Evolutionary conservation across 768 basidiomycete species (phyloP).

Genomic region (Cystobasidium tubakii): DNA sequence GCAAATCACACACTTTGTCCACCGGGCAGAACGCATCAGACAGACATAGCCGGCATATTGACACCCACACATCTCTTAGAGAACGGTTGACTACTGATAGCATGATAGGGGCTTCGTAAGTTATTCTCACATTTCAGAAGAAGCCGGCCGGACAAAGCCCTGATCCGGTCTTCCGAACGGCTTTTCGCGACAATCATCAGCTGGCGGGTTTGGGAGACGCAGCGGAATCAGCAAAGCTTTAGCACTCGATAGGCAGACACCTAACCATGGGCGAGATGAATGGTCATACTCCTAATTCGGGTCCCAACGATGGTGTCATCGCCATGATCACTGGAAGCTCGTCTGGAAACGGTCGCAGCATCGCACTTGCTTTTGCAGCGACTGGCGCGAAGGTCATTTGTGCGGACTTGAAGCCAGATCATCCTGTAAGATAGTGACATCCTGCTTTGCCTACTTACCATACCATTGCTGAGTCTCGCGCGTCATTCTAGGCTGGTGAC

Average conservation of each 20-base stretch:
- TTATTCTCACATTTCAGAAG: too few relatives aligned
- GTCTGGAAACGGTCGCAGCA: conserved; percentile 5
- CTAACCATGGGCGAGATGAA: neutral
- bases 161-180: neutral
- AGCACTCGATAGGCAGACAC: neutral
- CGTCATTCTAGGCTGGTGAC: neutral
- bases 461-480: neutral
- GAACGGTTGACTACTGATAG: too few relatives aligned
- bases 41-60: too few relatives aligned
- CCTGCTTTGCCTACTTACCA: neutral
- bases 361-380: neutral
- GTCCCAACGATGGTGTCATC: neutral
- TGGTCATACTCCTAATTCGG: neutral
- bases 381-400: conserved; percentile 7
- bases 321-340: neutral
- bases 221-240: neutral
- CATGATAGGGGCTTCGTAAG: too few relatives aligned
- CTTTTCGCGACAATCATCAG: neutral
- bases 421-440: neutral
- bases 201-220: neutral
- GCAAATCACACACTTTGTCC: too few relatives aligned
- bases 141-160: neutral
- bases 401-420: conserved; percentile 3
- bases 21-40: too few relatives aligned
- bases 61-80: too few relatives aligned